These are phyloP conservation scores for Hypoxylon sp. DNA, from an alignment of 2,329 filamentous ascomycete species.

Conservation along the genomic window DNA sequence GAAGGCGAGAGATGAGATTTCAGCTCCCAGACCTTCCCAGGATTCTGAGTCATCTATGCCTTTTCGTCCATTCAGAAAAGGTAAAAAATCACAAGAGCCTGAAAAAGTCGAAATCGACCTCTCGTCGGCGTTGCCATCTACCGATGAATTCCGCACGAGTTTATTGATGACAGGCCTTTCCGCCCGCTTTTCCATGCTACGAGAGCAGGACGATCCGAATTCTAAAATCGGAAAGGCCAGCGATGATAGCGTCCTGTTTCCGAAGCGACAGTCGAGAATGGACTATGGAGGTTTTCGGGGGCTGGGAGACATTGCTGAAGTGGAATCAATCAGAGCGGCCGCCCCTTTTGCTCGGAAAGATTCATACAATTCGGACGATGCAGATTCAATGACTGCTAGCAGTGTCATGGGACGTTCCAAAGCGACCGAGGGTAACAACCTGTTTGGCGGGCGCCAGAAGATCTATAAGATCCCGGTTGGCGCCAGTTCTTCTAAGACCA, in stretches of 20 bases:
- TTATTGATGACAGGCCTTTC: slow-evolving; percentile 95
- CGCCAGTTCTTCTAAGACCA: slow-evolving; percentile 56
- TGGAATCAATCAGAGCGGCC: slow-evolving; percentile 79
- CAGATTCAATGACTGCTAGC: slow-evolving; percentile 68
- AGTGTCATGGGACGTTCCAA: slow-evolving; percentile 88
- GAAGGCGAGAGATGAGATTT: slow-evolving; percentile 70
- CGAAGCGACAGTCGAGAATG: slow-evolving; percentile 82
- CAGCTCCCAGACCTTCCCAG: slow-evolving; percentile 61
- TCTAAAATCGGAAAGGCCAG: slow-evolving; percentile 93
- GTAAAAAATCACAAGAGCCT: slow-evolving; percentile 65
- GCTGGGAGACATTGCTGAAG: slow-evolving; percentile 89
- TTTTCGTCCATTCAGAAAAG: slow-evolving; percentile 67
- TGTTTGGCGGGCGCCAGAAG: slow-evolving; percentile 96
- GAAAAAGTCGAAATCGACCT: slow-evolving; percentile 80
- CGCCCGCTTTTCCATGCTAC: slow-evolving; percentile 94
- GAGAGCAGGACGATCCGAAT: slow-evolving; percentile 91
- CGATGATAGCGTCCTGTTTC: slow-evolving; percentile 91
- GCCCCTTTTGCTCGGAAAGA: slow-evolving; percentile 68
- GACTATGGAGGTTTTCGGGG: slow-evolving; percentile 72
- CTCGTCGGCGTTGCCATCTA: slow-evolving; percentile 77
- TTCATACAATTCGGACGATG: slow-evolving; percentile 76
- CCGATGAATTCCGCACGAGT: slow-evolving; percentile 94
- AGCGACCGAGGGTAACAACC: slow-evolving; percentile 87
- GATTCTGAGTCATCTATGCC: slow-evolving; percentile 66
- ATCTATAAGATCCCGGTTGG: slow-evolving; percentile 84